phyloP scores from a whole-genome alignment of 352 stramenopile species.

The Pythium brassicae region DNA sequence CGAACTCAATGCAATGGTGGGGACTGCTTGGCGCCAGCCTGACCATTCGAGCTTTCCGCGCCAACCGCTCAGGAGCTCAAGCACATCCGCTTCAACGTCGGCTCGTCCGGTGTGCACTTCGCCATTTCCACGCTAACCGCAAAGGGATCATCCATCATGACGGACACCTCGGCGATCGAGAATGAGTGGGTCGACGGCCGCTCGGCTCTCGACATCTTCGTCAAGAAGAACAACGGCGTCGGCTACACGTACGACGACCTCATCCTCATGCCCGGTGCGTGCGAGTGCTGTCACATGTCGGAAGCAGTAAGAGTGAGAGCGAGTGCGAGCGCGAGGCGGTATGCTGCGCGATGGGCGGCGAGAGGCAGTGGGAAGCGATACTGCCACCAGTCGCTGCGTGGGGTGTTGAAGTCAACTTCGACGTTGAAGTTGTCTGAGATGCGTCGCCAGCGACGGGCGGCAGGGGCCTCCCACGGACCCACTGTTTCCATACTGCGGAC shows the following conservation, averaged over 20 bases:
- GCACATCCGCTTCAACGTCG: not conserved
- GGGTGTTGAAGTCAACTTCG: not conserved
- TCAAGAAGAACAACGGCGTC: slow-evolving; percentile 80
- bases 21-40: not conserved
- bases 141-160: slow-evolving; percentile 13
- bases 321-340: slow-evolving; percentile 12
- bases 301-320: no score
- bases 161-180: slow-evolving; percentile 26
- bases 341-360: slow-evolving; percentile 7
- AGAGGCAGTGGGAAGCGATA: not conserved
- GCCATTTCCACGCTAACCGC: slow-evolving; percentile 5
- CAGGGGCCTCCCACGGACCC: not conserved
- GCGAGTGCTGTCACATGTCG: not conserved
- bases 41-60: slow-evolving; percentile 27
- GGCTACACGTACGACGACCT: slow-evolving; percentile 74
- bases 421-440: slow-evolving; percentile 19
- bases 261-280: slow-evolving; percentile 62
- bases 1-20: not conserved
- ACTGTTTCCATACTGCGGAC: not conserved
- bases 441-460: not conserved
- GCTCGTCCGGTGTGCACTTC: not conserved
- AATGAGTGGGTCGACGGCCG: slow-evolving; percentile 65
- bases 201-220: slow-evolving; percentile 80
- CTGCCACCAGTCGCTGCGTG: not conserved
- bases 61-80: slow-evolving; percentile 1